Conservation (phyloP, 2,329 filamentous ascomycete genomes). For the Gremmenia infestans region DNA sequence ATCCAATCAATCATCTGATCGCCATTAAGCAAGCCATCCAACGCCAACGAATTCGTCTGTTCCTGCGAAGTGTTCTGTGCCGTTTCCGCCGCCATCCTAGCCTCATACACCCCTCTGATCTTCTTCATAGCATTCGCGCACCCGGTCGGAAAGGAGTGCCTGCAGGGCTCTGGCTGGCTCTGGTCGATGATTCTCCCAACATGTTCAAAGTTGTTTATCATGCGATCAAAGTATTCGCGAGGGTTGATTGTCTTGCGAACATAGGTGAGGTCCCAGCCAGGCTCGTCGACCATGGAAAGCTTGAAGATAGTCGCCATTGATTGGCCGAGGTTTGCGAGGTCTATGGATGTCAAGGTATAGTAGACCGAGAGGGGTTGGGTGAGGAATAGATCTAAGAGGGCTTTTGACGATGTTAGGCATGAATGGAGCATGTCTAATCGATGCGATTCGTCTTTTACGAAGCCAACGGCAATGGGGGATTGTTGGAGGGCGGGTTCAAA, state of each 20-base stretch:
- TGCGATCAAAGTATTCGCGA: conserved; percentile 16
- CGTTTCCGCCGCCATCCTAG: conserved; percentile 1
- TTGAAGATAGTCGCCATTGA: conserved; percentile 34
- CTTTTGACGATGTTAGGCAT: conserved; percentile 13
- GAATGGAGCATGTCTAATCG: conserved; percentile 20
- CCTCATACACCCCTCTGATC: conserved; percentile 3
- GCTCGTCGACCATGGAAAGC: conserved; percentile 34
- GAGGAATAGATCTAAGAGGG: conserved; percentile 10
- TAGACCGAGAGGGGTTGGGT: conserved; percentile 5
- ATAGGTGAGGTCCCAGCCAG: conserved; percentile 35
- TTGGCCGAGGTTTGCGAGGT: conserved; percentile 32
- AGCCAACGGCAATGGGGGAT: conserved; percentile 5
- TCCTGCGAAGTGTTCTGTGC: not conserved
- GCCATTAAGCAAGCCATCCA: not conserved
- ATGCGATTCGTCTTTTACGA: conserved; percentile 4
- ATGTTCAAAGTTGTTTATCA: conserved; percentile 12
- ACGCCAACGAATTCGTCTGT: not conserved
- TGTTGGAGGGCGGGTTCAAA: conserved; percentile 15
- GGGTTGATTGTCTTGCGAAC: conserved; percentile 34
- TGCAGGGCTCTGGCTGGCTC: conserved; percentile 6
- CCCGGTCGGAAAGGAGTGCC: conserved; percentile 12
- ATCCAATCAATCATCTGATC: conserved; percentile 10
- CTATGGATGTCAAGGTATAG: conserved; percentile 3
- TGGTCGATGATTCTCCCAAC: conserved; percentile 13
- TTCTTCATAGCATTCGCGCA: conserved; percentile 5